Evolutionary conservation across 23 red algal species (phyloP).

Genomic region (Gracilaria caudata): DNA sequence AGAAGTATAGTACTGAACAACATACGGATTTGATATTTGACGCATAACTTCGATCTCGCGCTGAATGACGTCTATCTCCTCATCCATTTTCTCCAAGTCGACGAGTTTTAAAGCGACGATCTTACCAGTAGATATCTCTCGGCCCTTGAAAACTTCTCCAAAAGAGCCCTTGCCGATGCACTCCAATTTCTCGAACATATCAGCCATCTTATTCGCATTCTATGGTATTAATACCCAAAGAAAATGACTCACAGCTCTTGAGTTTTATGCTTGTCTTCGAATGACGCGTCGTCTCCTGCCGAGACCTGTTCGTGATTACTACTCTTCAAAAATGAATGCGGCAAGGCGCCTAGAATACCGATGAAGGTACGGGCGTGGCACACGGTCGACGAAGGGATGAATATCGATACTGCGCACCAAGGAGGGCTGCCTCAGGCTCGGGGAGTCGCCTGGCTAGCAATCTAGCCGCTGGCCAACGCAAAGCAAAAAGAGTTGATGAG

Average conservation of each 20-base stretch:
- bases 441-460: too few species aligned
- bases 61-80: slow-evolving; percentile 96
- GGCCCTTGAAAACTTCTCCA: slow-evolving; percentile 87
- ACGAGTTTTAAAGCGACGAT: slow-evolving; percentile 86
- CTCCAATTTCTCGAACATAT: slow-evolving; percentile 52
- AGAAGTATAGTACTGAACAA: slow-evolving; percentile 90
- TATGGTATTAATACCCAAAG: background rate
- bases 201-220: slow-evolving; percentile 35
- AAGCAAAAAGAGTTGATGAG: background rate
- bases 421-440: too few species aligned
- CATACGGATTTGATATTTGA: slow-evolving; percentile 81
- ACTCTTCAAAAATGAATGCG: background rate
- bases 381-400: background rate
- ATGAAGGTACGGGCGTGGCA: background rate
- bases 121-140: slow-evolving; percentile 63
- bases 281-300: background rate
- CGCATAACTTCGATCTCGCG: slow-evolving; percentile 91
- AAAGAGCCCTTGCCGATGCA: slow-evolving; percentile 88
- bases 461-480: too few species aligned
- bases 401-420: background rate
- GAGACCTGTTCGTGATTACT: background rate
- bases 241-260: background rate
- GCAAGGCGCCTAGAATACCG: background rate
- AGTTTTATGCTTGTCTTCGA: background rate
- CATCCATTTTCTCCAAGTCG: slow-evolving; percentile 86